A percentile compares a stretch with the other conserved stretches of the same genome.
These are phyloP conservation scores for Colletotrichum paranaense DNA, from an alignment of 2,329 filamentous ascomycete genomes.

Conservation along the genomic window DNA sequence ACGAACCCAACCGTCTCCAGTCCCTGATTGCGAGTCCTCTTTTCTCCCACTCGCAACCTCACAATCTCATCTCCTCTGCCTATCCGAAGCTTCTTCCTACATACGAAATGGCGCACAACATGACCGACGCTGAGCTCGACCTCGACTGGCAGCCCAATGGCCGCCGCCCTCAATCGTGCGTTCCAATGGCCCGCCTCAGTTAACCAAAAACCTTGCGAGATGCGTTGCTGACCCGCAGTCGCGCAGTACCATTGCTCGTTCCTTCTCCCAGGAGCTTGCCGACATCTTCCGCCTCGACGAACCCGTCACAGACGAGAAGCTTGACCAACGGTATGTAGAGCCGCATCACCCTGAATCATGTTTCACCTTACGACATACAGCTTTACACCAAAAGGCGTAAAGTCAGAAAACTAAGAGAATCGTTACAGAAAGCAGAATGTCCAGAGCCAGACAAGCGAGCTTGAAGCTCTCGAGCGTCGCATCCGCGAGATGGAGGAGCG, in stretches of 20 bases:
- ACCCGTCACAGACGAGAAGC: slow-evolving; percentile 77
- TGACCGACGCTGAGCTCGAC: slow-evolving; percentile 77
- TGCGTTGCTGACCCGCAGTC: slow-evolving; percentile 2
- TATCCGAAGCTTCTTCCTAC: not conserved
- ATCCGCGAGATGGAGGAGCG: slow-evolving; percentile 88
- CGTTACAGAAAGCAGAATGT: slow-evolving; percentile 81
- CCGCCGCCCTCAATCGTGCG: slow-evolving; percentile 86
- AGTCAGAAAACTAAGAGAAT: slow-evolving; percentile 1
- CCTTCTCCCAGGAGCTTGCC: slow-evolving; percentile 87
- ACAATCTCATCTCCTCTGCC: not conserved
- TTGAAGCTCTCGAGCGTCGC: slow-evolving; percentile 85
- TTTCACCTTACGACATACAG: not conserved
- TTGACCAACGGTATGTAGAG: slow-evolving; percentile 81
- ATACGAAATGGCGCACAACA: slow-evolving; percentile 40
- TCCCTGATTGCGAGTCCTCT: slow-evolving; percentile 1
- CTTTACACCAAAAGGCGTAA: not conserved
- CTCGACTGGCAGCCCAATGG: slow-evolving; percentile 84
- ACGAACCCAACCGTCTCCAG: slow-evolving; percentile 13
- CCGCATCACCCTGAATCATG: not conserved
- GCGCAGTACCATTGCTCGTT: slow-evolving; percentile 83
- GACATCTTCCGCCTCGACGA: slow-evolving; percentile 90
- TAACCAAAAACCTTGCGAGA: slow-evolving; percentile 50
- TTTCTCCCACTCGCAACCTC: slow-evolving; percentile 1
- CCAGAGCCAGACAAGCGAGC: slow-evolving; percentile 78
- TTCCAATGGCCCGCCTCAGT: slow-evolving; percentile 69